These are phyloP conservation scores for Populus tremula DNA, from an alignment of 345 rosid species.

Conservation along the genomic window DNA sequence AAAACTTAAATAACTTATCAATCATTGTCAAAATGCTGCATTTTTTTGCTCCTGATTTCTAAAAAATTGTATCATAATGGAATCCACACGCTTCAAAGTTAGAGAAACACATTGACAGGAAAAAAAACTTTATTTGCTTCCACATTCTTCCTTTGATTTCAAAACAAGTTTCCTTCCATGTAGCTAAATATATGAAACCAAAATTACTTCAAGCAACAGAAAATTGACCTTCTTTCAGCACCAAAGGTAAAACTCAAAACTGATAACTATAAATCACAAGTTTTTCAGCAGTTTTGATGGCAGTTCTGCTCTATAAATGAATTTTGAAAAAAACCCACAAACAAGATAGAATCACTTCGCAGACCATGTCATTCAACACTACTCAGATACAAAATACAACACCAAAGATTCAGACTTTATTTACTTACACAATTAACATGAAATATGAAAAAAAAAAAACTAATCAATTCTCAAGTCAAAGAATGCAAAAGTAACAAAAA, in stretches of 20 bases:
- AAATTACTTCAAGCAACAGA: background rate
- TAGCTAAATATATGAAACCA: background rate
- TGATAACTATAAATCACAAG: background rate
- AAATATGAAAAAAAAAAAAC: background rate
- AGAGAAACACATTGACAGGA: background rate
- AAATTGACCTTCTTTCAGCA: background rate
- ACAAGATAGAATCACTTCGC: background rate
- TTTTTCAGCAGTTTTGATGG: background rate
- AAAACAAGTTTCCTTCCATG: background rate
- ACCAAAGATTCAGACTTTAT: background rate
- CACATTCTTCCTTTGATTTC: background rate
- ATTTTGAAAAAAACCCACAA: background rate
- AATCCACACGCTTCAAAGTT: background rate
- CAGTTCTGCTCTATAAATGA: background rate
- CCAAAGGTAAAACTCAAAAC: background rate
- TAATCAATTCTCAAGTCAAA: background rate
- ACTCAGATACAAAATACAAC: background rate
- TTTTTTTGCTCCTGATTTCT: background rate
- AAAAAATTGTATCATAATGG: background rate
- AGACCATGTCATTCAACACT: background rate
- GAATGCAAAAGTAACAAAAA: background rate
- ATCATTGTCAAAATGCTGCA: background rate
- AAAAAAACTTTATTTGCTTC: background rate
- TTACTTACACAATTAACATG: background rate
- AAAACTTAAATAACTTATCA: background rate